A percentile compares a stretch with the other conserved stretches of the same genome.
phyloP scores from a whole-genome alignment of 495 filamentous ascomycete species.

The Elasticomyces elasticus region DNA sequence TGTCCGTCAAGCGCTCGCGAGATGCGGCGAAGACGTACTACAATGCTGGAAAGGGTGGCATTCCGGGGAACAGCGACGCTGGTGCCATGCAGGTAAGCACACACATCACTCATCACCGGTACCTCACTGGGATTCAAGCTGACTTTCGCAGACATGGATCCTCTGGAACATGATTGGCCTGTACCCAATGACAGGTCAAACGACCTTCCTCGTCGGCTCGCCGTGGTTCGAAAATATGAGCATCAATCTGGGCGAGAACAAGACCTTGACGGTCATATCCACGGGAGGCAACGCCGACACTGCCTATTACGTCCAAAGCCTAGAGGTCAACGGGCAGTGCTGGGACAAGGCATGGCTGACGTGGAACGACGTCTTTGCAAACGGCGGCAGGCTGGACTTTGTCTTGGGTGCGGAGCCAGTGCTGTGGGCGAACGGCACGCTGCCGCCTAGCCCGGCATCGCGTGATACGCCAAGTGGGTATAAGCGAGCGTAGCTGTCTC shows the following conservation, averaged over 20 bases:
- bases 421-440: constrained; percentile 29
- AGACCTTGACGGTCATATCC: constrained; percentile 27
- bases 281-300: constrained; percentile 24
- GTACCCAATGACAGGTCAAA: constrained; percentile 30
- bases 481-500: too few relatives aligned
- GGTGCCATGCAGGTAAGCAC: constrained; percentile 29
- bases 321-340: constrained; percentile 28
- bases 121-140: too few relatives aligned
- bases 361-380: constrained; percentile 29
- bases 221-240: constrained; percentile 32
- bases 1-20: constrained; percentile 25
- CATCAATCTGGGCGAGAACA: constrained; percentile 24
- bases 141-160: constrained; percentile 28
- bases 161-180: constrained; percentile 33
- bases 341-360: constrained; percentile 31
- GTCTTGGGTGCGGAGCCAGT: constrained; percentile 22
- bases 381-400: constrained; percentile 30
- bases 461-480: too few relatives aligned
- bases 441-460: too few relatives aligned
- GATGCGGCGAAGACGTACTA: constrained; percentile 27
- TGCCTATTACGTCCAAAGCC: constrained; percentile 31
- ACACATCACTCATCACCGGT: constrained; percentile 1
- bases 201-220: constrained; percentile 28
- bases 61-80: constrained; percentile 32
- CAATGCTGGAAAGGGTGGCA: constrained; percentile 25